phyloP scores from a whole-genome alignment of 495 filamentous ascomycete species.

The Aspergillus steynii region DNA sequence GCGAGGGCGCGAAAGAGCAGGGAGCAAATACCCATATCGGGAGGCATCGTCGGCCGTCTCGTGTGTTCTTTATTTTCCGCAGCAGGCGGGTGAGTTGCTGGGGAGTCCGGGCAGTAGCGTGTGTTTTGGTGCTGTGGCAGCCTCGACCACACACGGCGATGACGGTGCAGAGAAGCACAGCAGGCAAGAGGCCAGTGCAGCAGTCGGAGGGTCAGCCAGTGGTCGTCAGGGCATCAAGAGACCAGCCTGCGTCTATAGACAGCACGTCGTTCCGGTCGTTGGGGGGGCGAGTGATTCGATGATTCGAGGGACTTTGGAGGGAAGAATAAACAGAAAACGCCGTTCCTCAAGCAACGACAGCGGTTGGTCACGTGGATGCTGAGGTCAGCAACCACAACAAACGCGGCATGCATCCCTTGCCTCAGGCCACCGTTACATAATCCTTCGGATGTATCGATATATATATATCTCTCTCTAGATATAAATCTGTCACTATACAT shows the following conservation, averaged over 20 bases:
- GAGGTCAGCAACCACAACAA: slow-evolving; percentile 8
- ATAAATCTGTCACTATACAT: background rate
- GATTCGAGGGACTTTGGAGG: slow-evolving; percentile 8
- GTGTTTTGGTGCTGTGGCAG: slow-evolving; percentile 33
- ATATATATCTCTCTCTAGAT: background rate
- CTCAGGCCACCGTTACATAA: background rate
- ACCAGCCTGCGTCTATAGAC: slow-evolving; percentile 15
- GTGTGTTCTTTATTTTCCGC: slow-evolving; percentile 1
- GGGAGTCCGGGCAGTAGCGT: slow-evolving; percentile 31
- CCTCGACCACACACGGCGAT: slow-evolving; percentile 24
- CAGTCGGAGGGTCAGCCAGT: background rate
- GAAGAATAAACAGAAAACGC: slow-evolving; percentile 40
- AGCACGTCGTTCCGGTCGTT: slow-evolving; percentile 23
- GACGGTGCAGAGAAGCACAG: slow-evolving; percentile 7
- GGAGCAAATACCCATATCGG: slow-evolving; percentile 28
- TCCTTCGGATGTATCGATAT: background rate
- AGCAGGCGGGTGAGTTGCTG: slow-evolving; percentile 19
- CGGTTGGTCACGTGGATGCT: slow-evolving; percentile 31
- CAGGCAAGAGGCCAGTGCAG: background rate
- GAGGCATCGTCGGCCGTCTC: slow-evolving; percentile 26
- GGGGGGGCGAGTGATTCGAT: slow-evolving; percentile 13
- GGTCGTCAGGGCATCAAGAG: slow-evolving; percentile 17
- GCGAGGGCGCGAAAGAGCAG: background rate
- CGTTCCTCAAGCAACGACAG: slow-evolving; percentile 42
- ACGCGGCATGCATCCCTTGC: background rate